Base-by-base conservation (phyloP, 139 green algal genomes). In the Picochlorum sp. region DNA sequence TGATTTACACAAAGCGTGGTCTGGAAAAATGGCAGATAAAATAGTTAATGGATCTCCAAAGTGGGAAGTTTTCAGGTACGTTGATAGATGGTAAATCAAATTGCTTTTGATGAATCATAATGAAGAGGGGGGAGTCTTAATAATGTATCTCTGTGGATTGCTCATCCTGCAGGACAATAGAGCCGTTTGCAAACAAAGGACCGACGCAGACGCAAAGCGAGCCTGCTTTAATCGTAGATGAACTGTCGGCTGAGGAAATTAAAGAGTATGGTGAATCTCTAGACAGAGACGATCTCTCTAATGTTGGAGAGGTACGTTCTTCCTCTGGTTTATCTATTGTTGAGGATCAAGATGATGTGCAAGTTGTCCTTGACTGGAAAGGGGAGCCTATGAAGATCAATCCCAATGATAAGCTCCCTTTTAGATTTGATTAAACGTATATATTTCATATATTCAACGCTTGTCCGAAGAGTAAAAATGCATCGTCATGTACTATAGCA, bases 311-410 rank as follows among this genome's bases (percentile, higher is more conserved):
- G n/a, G n/a, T n/a, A n/a, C n/a, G n/a, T n/a, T n/a, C n/a, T n/a
- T n/a, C n/a, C 24, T 58, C 44, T 32, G 49, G 61, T 33, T 39
- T 73, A 28, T 30, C 50, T n/a, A 35, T 57, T 3, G 58, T 75
- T 18, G 50, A 20, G 24, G 49, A 35, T 1, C 45, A 58, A n/a
- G 49, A 64, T n/a, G 64, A 58, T 35, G 37, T 37, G 5, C 26
- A 60, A 29, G 20, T 73, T n/a, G 63, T 85, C 20, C 62, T 84
- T 24, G 76, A 87, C 52, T 85, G 82, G 79, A 88, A 89, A 53
- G 83, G 83, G 0, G 83, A 91, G 3, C 77, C 81, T 0, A 86
- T 91, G 75, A 75, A 63, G 1, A 58, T 89, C 39, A 87, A 87
- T 18, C 81, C 81, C 10, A 72, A 72, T 2, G 83, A 90, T 57